Evolutionary conservation across 164 flowering plant genomes (phyloP).

Genomic region (Malania oleifera): DNA sequence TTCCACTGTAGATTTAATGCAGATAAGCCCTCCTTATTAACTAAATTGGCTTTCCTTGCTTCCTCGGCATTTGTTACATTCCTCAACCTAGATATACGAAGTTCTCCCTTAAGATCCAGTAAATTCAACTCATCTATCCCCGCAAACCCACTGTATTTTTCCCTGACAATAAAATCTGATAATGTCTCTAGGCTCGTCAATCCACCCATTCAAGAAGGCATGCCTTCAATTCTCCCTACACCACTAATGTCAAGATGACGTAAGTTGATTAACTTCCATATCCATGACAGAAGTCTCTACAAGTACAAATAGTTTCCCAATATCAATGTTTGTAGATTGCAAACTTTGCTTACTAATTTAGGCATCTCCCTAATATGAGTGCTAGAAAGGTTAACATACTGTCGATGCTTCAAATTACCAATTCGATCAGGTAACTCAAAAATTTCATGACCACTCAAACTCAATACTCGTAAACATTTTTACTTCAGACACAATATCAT

Average conservation of each 20-base stretch:
- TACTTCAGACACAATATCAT: background rate
- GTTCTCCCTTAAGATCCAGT: no score
- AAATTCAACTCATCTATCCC: background rate
- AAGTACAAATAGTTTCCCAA: background rate
- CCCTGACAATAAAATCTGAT: background rate
- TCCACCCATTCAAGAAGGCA: background rate
- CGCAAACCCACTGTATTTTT: background rate
- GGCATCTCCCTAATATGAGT: background rate
- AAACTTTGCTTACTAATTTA: background rate
- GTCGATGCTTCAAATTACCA: background rate
- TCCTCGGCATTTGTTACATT: no score
- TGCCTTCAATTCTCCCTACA: no score
- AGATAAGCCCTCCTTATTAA: no score
- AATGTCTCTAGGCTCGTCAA: background rate
- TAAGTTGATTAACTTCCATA: background rate
- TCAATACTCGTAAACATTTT: background rate
- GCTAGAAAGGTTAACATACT: background rate
- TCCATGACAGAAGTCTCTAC: background rate
- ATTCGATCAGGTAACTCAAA: background rate
- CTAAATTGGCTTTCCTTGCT: no score
- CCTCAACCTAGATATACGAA: no score
- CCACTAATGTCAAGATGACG: background rate
- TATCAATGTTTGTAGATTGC: background rate
- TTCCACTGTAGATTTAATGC: no score
- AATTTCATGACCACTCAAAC: background rate